Percentiles rank a stretch among this genome's conserved stretches.
Evolutionary conservation across 495 filamentous ascomycete species (phyloP).

Genomic region (Annulohypoxylon maeteangense): DNA sequence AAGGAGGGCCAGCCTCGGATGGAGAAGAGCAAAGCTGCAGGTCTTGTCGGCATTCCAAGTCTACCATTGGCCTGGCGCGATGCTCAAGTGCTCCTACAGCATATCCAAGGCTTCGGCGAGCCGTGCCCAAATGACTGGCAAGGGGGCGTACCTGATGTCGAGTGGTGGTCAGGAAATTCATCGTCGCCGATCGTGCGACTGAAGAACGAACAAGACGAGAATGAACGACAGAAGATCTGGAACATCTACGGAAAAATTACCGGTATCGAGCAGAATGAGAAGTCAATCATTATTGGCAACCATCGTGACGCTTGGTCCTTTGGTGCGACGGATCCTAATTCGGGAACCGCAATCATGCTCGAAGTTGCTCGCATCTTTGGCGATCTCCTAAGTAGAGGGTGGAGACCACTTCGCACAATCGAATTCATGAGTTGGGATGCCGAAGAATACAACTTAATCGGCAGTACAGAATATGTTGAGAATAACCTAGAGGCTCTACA

Average conservation of each 20-base stretch:
- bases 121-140: conserved; percentile 78
- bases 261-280: conserved; percentile 84
- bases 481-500: conserved; percentile 83
- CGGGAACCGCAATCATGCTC: conserved; percentile 89
- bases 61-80: conserved; percentile 89
- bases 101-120: conserved; percentile 79
- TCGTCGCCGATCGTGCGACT: conserved; percentile 82
- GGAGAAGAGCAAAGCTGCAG: conserved; percentile 74
- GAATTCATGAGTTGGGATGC: conserved; percentile 97
- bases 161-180: conserved; percentile 84
- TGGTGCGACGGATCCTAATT: conserved; percentile 85
- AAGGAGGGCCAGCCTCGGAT: conserved; percentile 73
- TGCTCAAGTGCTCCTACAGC: conserved; percentile 80
- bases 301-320: conserved; percentile 95
- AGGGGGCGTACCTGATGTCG: conserved; percentile 75
- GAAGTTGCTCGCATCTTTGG: conserved; percentile 88
- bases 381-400: conserved; percentile 76
- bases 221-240: conserved; percentile 83
- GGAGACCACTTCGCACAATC: conserved; percentile 92
- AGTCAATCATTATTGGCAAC: conserved; percentile 90
- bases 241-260: conserved; percentile 85
- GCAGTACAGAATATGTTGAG: conserved; percentile 95
- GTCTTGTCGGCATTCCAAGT: conserved; percentile 84
- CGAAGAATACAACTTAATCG: conserved; percentile 91
- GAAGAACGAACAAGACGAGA: conserved; percentile 89